A percentile compares a stretch with the other conserved stretches of the same genome.
Evolutionary conservation across 192 early-diverging fungal species (phyloP).

Genomic region (Piromyces sp.): DNA sequence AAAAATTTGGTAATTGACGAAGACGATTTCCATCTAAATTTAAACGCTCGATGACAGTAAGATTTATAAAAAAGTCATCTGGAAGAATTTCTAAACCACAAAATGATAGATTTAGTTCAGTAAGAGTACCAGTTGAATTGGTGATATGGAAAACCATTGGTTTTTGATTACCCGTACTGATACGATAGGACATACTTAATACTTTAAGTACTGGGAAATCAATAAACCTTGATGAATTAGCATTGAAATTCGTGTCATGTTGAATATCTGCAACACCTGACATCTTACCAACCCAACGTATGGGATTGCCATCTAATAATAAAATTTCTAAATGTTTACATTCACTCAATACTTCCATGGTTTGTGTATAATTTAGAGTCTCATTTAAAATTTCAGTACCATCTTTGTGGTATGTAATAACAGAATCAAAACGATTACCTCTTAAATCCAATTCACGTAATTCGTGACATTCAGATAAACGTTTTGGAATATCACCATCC

Average conservation of each 20-base stretch:
- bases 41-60: constrained; percentile 6
- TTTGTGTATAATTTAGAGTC: constrained; percentile 44
- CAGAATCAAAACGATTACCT: constrained; percentile 56
- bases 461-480: constrained; percentile 29
- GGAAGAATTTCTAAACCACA: constrained; percentile 14
- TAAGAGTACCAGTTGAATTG: constrained; percentile 5
- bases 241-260: background rate
- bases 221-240: background rate
- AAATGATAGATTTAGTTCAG: constrained; percentile 10
- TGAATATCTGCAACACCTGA: background rate
- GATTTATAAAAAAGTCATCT: constrained; percentile 6
- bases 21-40: constrained; percentile 15
- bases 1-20: constrained; percentile 11
- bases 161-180: constrained; percentile 2
- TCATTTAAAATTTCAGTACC: constrained; percentile 13
- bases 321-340: constrained; percentile 12
- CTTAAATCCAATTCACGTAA: constrained; percentile 64
- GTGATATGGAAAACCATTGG: constrained; percentile 2
- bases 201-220: constrained; percentile 1
- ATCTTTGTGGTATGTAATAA: constrained; percentile 36
- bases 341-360: constrained; percentile 13
- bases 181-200: constrained; percentile 4
- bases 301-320: constrained; percentile 13
- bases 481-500: constrained; percentile 46
- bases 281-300: constrained; percentile 14